Evolutionary conservation across 2,329 filamentous ascomycete genomes (phyloP), one percentile per base, ranked within the genome.

Genomic region (Aspergillus sp.): DNA sequence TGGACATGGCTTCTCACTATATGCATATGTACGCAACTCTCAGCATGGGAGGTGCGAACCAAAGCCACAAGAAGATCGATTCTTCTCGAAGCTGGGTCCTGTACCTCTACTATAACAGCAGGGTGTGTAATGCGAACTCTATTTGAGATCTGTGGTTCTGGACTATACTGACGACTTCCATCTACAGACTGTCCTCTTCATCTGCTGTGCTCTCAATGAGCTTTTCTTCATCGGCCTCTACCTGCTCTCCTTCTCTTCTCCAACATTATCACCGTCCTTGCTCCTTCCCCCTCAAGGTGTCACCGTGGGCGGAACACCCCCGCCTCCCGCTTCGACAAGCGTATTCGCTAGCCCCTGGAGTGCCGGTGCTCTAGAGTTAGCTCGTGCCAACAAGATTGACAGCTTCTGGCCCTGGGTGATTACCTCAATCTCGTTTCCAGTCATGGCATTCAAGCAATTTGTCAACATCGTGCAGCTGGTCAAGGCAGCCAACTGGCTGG

Each of bases 11-110:
- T 27, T 96, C 92, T 74, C 95, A 99, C 77, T 99, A 98, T 74
- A 93, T 98, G 82, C 95, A 99, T 80, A 99, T 99, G 95, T 98
- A 96, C 73, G 91, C 93, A 12, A 96, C 92, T 1, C 80, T 97
- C 69, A 88, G 88, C 64, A 95, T 96, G 86, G 91, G 90, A 54
- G 91, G 91, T 53, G 83, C 86, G 54, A 85, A 87, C 17, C 80
- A 85, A 66, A 90, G 92, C 79, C 95, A 99, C 80, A 99, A 99
- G 86, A 93, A 90, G 68, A 88, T 99, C 52, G 91, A 96, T 72
- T 88, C 90, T 76, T 90, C 85, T 73, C 83, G 92, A 74, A 96
- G 91, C 80, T 91, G 88, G 86, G 82, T 98, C 58, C 79, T 99
- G 74, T 95, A 96, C 77, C 81, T 96, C 57, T 99, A 99, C 82